Percentiles rank a stretch among this genome's conserved stretches.
phyloP scores from a whole-genome alignment of 208 protist genomes.

The Crithidia fasciculata region DNA sequence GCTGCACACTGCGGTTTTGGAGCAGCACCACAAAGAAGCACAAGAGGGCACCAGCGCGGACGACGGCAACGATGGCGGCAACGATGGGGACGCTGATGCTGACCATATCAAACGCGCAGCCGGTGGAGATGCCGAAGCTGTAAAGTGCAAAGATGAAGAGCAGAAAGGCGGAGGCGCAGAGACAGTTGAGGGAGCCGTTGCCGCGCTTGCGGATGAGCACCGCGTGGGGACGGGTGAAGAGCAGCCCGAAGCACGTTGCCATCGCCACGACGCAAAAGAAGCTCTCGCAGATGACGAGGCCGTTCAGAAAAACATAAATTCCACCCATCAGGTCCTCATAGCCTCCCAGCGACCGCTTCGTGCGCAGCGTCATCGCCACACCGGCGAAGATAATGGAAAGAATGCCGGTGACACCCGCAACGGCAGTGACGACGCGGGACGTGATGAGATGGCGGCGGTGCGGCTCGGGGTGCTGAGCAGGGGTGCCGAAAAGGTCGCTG shows the following conservation, averaged over 20 bases:
- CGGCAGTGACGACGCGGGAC: neutral
- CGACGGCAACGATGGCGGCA: neutral
- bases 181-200: neutral
- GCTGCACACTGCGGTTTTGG: neutral
- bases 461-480: neutral
- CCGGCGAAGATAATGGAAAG: neutral
- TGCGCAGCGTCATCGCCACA: neutral
- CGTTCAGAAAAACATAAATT: neutral
- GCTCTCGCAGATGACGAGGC: neutral
- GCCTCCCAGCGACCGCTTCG: neutral
- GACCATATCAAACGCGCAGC: neutral
- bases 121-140: neutral
- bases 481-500: no score
- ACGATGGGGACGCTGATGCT: neutral
- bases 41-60: neutral
- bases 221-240: neutral
- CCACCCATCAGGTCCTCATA: neutral
- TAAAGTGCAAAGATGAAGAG: neutral
- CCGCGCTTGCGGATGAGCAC: neutral
- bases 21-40: constrained; percentile 1
- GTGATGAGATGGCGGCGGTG: neutral
- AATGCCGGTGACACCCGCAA: neutral
- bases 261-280: neutral
- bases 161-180: neutral
- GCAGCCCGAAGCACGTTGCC: constrained; percentile 1